Conservation (phyloP, 352 stramenopile species). For the Pythium scleroteichum region DNA sequence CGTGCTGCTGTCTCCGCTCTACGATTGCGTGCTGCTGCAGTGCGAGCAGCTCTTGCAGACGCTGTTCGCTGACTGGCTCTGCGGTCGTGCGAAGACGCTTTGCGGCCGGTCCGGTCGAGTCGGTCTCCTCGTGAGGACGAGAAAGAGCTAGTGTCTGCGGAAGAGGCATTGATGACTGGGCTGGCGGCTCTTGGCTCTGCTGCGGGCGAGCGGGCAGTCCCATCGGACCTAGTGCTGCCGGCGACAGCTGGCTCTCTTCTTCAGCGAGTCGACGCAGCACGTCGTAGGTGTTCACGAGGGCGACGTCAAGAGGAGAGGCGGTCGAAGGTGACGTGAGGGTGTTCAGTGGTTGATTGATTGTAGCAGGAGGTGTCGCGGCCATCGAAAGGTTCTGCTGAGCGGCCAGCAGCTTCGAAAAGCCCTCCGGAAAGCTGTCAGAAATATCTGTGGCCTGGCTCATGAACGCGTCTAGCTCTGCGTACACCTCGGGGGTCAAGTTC, state of each 20-base stretch:
- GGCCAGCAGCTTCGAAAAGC: slow-evolving; percentile 5
- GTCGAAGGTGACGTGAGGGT: not conserved
- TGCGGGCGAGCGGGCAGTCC: not conserved
- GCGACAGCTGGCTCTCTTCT: slow-evolving; percentile 24
- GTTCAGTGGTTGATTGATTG: not conserved
- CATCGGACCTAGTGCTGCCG: not conserved
- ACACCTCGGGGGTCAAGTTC: slow-evolving; percentile 56
- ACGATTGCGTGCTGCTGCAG: slow-evolving; percentile 41
- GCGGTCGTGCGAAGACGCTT: slow-evolving; percentile 14
- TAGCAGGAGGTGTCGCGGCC: not conserved
- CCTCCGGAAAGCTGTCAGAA: not conserved
- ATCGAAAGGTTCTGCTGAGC: slow-evolving; percentile 17
- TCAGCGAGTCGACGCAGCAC: slow-evolving; percentile 26
- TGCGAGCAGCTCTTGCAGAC: slow-evolving; percentile 32
- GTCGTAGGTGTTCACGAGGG: slow-evolving; percentile 14
- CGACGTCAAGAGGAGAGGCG: not conserved
- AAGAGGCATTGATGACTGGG: not conserved
- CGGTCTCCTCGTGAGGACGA: not conserved
- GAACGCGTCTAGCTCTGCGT: slow-evolving; percentile 52
- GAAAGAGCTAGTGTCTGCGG: not conserved
- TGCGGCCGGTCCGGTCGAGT: not conserved
- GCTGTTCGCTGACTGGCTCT: slow-evolving; percentile 6
- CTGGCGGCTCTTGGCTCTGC: not conserved
- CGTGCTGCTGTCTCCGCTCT: slow-evolving; percentile 54
- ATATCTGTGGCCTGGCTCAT: slow-evolving; percentile 24